Evolutionary conservation across 2,329 filamentous ascomycete genomes (phyloP).

Genomic region (Trichoderma afroharzianum): DNA sequence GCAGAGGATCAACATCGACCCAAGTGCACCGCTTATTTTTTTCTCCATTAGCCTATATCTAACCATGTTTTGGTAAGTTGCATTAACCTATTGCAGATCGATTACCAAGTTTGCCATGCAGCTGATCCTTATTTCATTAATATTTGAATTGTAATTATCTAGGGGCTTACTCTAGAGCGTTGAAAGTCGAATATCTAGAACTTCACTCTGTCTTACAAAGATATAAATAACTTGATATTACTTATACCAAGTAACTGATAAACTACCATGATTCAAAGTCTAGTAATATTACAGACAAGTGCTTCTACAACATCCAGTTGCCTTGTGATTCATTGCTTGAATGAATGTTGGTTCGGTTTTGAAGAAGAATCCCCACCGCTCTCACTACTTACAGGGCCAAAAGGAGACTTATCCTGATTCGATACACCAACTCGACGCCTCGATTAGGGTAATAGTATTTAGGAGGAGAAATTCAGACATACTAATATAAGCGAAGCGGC

Average conservation of each 20-base stretch:
- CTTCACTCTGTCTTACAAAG: background rate
- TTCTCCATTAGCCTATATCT: background rate
- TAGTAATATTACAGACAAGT: background rate
- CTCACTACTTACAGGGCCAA: background rate
- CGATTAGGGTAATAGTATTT: background rate
- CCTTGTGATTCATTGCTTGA: background rate
- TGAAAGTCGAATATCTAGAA: background rate
- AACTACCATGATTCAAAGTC: background rate
- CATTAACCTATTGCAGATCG: background rate
- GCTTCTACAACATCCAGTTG: background rate
- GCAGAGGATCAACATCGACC: background rate
- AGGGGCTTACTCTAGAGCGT: background rate
- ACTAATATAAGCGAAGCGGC: background rate
- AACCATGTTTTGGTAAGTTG: background rate
- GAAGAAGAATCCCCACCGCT: background rate
- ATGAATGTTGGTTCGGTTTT: background rate
- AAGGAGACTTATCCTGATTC: background rate
- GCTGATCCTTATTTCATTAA: background rate
- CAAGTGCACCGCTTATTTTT: background rate
- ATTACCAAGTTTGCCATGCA: background rate
- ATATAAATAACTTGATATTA: background rate
- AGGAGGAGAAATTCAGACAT: background rate
- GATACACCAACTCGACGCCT: background rate
- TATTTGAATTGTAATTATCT: background rate
- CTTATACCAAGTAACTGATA: background rate